These are phyloP conservation scores for Simmondsia chinensis DNA, from an alignment of 148 eudicot genomes.

Conservation along the genomic window DNA sequence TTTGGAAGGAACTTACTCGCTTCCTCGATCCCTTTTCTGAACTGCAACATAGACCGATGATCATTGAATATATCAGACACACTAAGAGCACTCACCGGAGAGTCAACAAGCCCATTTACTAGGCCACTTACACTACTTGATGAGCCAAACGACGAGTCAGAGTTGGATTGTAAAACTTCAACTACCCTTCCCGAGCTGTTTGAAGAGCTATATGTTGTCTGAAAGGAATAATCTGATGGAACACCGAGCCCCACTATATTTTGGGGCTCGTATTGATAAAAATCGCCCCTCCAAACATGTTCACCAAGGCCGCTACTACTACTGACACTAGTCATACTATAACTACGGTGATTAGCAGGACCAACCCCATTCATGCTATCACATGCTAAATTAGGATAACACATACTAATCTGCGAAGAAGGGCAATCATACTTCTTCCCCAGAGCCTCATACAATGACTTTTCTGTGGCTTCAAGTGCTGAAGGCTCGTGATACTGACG, in stretches of 20 bases:
- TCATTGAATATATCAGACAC: constrained; percentile 45
- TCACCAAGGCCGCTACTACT: constrained; percentile 2
- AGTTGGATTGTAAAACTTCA: constrained; percentile 14
- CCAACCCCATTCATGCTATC: constrained; percentile 11
- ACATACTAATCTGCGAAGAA: constrained; percentile 8
- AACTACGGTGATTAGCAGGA: constrained; percentile 1
- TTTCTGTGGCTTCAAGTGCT: constrained; percentile 62
- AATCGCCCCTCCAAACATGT: constrained; percentile 11
- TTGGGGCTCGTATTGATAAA: constrained; percentile 14
- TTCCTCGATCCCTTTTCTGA: constrained; percentile 53
- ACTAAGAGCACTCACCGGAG: constrained; percentile 39
- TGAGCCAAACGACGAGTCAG: constrained; percentile 23
- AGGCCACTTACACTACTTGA: constrained; percentile 14
- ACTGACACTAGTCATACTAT: constrained; percentile 3
- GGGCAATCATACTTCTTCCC: constrained; percentile 44
- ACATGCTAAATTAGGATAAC: not conserved
- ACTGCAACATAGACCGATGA: constrained; percentile 42
- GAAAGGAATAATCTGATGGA: constrained; percentile 15
- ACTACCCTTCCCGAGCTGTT: constrained; percentile 15
- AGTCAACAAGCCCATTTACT: constrained; percentile 24
- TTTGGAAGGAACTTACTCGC: constrained; percentile 49
- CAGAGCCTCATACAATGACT: constrained; percentile 54
- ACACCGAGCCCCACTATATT: constrained; percentile 7
- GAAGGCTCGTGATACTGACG: constrained; percentile 42
- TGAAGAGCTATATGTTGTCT: constrained; percentile 20